Evolutionary conservation across 768 basidiomycete species (phyloP), one percentile per base, ranked within the genome.

Genomic region (Phylloporus arenicola): DNA sequence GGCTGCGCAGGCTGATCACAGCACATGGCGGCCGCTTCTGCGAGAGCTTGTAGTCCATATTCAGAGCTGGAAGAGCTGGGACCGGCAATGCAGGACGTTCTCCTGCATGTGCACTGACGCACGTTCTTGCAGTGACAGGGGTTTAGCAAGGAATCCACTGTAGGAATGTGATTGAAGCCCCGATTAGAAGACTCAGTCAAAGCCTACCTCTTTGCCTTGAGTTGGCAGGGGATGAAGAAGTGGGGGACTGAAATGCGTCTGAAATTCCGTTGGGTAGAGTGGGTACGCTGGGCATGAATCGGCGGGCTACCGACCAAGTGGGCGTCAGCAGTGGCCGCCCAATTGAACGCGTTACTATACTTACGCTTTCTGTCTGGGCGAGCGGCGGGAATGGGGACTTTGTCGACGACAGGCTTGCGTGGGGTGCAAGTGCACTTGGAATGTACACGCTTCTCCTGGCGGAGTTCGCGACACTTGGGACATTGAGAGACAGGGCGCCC

Each of bases 401-500:
- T 68, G 25, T 70, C 64, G 38, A 61, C 43, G 3, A 41, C 30
- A 27, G 59, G 51, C n/a, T 70, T 50, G 64, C 66, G 70, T 8
- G 74, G 72, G 48, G 76, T 73, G 55, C 90, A 92, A 46, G 77
- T 83, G 65, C 89, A 92, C 61, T 88, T 91, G 29, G 87, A 86
- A 63, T 92, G 90, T 29, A 91, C 75, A 54, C 79, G 82, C 67
- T 83, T 86, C 38, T 83, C 84, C 67, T 89, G 85, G 16, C 92
- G 80, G 30, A 88, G 75, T 58, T 89, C 81, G 31, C 90, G 82
- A 63, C 93, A 95, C 57, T 82, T 83, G 47, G 80, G 76, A 70
- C 93, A 96, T 65, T 95, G 92, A 7, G 92, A 91, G 14, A 92
- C 80, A 0, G 93, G 93, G 7, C 93, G 78, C 2, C 93, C 93